These are phyloP conservation scores for Tulasnella sp. DNA, from an alignment of 768 basidiomycete genomes.

Conservation along the genomic window DNA sequence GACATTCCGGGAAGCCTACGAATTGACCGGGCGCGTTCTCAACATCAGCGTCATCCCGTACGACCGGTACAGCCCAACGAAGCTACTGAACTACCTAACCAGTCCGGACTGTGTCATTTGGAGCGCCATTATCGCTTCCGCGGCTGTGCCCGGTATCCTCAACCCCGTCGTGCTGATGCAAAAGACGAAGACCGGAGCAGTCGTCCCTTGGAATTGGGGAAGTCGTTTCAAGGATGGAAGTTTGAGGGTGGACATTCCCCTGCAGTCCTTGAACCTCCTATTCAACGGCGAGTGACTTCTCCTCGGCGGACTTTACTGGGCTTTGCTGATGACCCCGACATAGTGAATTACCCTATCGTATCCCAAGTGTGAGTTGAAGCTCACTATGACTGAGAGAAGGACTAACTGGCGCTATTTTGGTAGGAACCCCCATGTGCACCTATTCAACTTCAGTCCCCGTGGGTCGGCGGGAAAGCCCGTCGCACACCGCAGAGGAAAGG, in stretches of 20 bases:
- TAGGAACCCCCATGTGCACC: conserved; percentile 62
- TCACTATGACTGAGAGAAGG: not conserved
- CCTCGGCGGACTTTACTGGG: not conserved
- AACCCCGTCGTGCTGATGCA: conserved; percentile 95
- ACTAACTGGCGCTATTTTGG: not conserved
- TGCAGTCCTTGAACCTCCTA: conserved; percentile 77
- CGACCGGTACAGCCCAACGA: conserved; percentile 87
- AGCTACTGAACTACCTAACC: conserved; percentile 88
- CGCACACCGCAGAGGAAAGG: conserved; percentile 87
- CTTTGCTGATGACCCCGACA: not conserved
- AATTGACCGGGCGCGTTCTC: conserved; percentile 81
- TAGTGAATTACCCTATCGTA: conserved; percentile 86
- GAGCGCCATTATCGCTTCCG: conserved; percentile 27
- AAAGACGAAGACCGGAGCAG: conserved; percentile 63
- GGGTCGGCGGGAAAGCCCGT: conserved; percentile 89
- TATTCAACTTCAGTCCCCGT: conserved; percentile 88
- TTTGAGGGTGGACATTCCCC: conserved; percentile 85
- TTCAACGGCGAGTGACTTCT: conserved; percentile 51
- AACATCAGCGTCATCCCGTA: conserved; percentile 90
- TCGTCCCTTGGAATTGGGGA: conserved; percentile 91
- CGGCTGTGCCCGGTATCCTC: conserved; percentile 9
- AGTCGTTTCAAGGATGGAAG: conserved; percentile 90
- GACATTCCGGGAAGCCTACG: conserved; percentile 92
- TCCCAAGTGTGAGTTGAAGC: conserved; percentile 48
- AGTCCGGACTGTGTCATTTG: conserved; percentile 65